Evolutionary conservation across 2,329 filamentous ascomycete genomes (phyloP), one percentile per base, ranked within the genome.

Genomic region (Calonectria naviculata): DNA sequence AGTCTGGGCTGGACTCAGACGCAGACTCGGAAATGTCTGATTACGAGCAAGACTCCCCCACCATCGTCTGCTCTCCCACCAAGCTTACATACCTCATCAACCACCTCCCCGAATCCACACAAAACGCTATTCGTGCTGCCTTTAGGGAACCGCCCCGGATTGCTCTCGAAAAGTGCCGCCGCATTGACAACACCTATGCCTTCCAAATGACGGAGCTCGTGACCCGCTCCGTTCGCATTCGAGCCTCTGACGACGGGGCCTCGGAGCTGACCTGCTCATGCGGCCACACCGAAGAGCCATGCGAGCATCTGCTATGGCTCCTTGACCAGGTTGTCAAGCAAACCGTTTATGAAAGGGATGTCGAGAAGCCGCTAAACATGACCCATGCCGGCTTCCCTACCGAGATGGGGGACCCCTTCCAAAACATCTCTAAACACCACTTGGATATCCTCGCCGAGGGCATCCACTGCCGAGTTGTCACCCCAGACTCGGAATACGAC

Each of bases 151-250:
- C 87, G 0, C 86, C 88, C 3, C 83, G 84, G 69, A 85, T 91
- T 69, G 81, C 84, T 0, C 79, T 90, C 8, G 85, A 89, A 73
- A 84, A 84, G 66, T 90, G 88, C 70, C 84, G 85, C 26, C 82
- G 85, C 46, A 83, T 85, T 49, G 83, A 85, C 28, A 76, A 87
- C 70, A 86, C 87, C 24, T 89, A 88, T 68, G 87, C 88, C 58
- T 90, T 90, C 70, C 85, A 89, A 75, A 85, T 91, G 81, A 87
- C 87, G 5, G 89, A 90, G 77, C 80, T 87, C 3, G 86, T 88
- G 29, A 87, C 87, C 17, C 85, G 86, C 13, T 87, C 87, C 21
- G 83, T 90, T 47, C 85, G 88, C 46, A 87, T 89, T 34, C 85
- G 86, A 2, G 81, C 83, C 2, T 77, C 82, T 0, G 78, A 79